Evolutionary conservation across 1,284 basidiomycete species (phyloP).

Genomic region (Gastroboletus turbinatus): DNA sequence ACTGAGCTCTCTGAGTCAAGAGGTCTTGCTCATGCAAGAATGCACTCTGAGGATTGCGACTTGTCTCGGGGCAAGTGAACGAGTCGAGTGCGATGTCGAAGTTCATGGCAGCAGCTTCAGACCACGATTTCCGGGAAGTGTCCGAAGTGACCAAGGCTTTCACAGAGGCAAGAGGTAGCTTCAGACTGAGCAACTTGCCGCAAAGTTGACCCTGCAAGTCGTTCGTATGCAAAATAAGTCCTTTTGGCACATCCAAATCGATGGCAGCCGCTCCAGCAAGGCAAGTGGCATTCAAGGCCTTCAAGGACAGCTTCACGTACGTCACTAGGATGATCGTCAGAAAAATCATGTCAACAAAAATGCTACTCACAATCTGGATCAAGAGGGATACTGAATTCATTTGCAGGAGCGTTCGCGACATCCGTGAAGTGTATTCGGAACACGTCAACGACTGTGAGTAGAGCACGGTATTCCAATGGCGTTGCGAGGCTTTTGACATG

Average conservation of each 20-base stretch:
- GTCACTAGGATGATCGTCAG: slow-evolving; percentile 17
- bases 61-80: slow-evolving; percentile 61
- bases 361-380: slow-evolving; percentile 72
- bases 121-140: slow-evolving; percentile 52
- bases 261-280: slow-evolving; percentile 52
- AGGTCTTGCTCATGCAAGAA: slow-evolving; percentile 77
- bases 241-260: slow-evolving; percentile 55
- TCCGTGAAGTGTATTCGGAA: slow-evolving; percentile 76
- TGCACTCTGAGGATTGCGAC: slow-evolving; percentile 56
- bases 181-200: slow-evolving; percentile 57
- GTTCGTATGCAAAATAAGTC: slow-evolving; percentile 68
- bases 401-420: slow-evolving; percentile 75
- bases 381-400: slow-evolving; percentile 58
- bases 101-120: slow-evolving; percentile 60
- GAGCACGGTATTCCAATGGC: slow-evolving; percentile 51
- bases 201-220: slow-evolving; percentile 69
- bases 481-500: slow-evolving; percentile 58
- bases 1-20: slow-evolving; percentile 61
- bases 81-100: slow-evolving; percentile 66
- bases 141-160: slow-evolving; percentile 48
- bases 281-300: slow-evolving; percentile 56
- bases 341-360: not conserved
- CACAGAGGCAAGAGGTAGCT: slow-evolving; percentile 47
- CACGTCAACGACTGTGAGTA: slow-evolving; percentile 55
- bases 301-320: slow-evolving; percentile 64